Conservation (phyloP, 1,284 basidiomycete species). For the Fistulinella cinereoalba region DNA sequence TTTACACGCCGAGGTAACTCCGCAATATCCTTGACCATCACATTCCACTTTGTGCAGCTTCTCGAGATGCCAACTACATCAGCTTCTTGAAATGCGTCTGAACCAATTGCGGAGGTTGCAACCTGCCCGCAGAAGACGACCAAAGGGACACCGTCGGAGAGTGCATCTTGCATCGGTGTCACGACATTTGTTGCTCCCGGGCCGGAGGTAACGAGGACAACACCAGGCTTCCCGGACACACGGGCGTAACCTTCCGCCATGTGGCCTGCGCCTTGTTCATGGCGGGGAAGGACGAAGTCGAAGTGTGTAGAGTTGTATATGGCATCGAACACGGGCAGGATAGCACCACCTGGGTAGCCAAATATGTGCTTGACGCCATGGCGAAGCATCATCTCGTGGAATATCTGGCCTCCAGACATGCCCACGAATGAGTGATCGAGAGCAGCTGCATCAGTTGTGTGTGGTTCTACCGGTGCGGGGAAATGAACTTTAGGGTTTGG, state of each 20-base stretch:
- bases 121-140: conserved; percentile 98
- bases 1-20: conserved; percentile 96
- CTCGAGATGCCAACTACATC: conserved; percentile 96
- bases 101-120: conserved; percentile 96
- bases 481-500: conserved; percentile 55
- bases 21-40: conserved; percentile 97
- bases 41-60: conserved; percentile 99
- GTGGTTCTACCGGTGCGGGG: conserved; percentile 44
- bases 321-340: conserved; percentile 98
- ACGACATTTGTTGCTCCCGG: conserved; percentile 98
- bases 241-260: conserved; percentile 99
- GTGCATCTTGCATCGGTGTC: conserved; percentile 97
- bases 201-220: conserved; percentile 96
- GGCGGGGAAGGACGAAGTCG: conserved; percentile 92
- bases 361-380: conserved; percentile 97
- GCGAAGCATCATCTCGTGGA: conserved; percentile 99
- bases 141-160: conserved; percentile 92
- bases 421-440: conserved; percentile 86
- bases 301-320: conserved; percentile 97
- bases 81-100: conserved; percentile 98
- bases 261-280: conserved; percentile 98
- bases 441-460: conserved; percentile 40
- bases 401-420: conserved; percentile 94
- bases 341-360: conserved; percentile 97
- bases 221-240: conserved; percentile 95